Conservation (phyloP, 805 yeast genomes). For the Ogataea trehalophila region DNA sequence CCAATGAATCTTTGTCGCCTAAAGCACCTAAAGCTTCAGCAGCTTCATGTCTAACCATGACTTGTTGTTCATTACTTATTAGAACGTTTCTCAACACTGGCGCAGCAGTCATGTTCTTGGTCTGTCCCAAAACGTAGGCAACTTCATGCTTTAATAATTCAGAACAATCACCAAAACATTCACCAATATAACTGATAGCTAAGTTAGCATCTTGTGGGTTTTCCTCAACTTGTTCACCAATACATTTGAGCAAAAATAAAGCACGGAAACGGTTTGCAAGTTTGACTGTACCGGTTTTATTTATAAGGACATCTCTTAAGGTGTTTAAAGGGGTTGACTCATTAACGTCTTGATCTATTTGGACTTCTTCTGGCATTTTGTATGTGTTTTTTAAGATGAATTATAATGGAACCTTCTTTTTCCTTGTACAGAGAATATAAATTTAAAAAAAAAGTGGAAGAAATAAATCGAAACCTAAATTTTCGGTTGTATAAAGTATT, state of each 20-base stretch:
- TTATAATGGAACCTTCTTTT: background rate
- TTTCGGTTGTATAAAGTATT: no score
- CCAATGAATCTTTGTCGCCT: slow-evolving; percentile 72
- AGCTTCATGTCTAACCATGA: slow-evolving; percentile 99
- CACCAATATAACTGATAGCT: slow-evolving; percentile 81
- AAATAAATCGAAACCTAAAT: no score
- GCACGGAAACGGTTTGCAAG: slow-evolving; percentile 92
- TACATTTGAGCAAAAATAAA: slow-evolving; percentile 79
- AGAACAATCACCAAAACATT: slow-evolving; percentile 72
- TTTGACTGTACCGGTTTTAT: slow-evolving; percentile 62
- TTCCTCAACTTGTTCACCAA: slow-evolving; percentile 67
- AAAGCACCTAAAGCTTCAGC: slow-evolving; percentile 98
- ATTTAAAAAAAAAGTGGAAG: no score
- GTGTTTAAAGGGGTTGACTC: slow-evolving; percentile 46
- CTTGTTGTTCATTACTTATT: slow-evolving; percentile 61
- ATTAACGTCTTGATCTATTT: slow-evolving; percentile 19
- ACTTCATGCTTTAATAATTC: slow-evolving; percentile 96
- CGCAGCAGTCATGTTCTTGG: slow-evolving; percentile 76
- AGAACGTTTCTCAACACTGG: slow-evolving; percentile 71
- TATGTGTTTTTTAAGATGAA: background rate
- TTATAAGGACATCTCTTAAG: slow-evolving; percentile 64
- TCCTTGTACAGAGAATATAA: no score
- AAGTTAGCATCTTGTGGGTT: slow-evolving; percentile 49
- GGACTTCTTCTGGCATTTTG: slow-evolving; percentile 10
- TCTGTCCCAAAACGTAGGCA: slow-evolving; percentile 95